These are phyloP conservation scores for Elsinoe arachidis DNA, from an alignment of 2,329 filamentous ascomycete genomes.

Conservation along the genomic window DNA sequence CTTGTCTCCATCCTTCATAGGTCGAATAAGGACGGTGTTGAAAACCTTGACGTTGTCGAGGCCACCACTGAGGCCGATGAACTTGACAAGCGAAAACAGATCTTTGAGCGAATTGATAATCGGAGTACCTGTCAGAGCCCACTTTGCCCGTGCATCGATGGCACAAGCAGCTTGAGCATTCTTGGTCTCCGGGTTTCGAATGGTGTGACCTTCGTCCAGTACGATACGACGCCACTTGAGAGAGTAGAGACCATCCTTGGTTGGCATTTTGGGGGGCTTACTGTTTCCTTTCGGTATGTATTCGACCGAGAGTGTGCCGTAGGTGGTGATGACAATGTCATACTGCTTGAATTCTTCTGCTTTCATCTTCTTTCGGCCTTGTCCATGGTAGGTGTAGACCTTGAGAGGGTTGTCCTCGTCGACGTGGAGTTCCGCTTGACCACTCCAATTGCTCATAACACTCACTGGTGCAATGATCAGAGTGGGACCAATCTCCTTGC, in stretches of 20 bases:
- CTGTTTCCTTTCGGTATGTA: slow-evolving; percentile 43
- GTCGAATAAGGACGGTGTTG: slow-evolving; percentile 60
- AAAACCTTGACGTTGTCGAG: slow-evolving; percentile 67
- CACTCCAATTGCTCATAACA: slow-evolving; percentile 86
- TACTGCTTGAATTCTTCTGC: slow-evolving; percentile 52
- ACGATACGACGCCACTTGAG: slow-evolving; percentile 70
- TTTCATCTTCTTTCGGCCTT: slow-evolving; percentile 47
- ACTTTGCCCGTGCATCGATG: slow-evolving; percentile 62
- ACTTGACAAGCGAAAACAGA: slow-evolving; percentile 69
- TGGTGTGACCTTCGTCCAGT: slow-evolving; percentile 74
- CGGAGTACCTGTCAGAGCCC: slow-evolving; percentile 64
- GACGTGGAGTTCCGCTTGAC: slow-evolving; percentile 68
- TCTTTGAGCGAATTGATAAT: slow-evolving; percentile 57
- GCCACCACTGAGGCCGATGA: slow-evolving; percentile 66
- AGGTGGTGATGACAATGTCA: slow-evolving; percentile 76
- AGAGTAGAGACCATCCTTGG: slow-evolving; percentile 49
- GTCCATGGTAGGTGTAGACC: slow-evolving; percentile 67
- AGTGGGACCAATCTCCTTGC: slow-evolving; percentile 47
- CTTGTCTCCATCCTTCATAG: slow-evolving; percentile 50
- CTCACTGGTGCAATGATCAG: slow-evolving; percentile 74
- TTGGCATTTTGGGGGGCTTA: slow-evolving; percentile 25
- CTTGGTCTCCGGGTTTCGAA: slow-evolving; percentile 69
- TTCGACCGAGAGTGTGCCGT: slow-evolving; percentile 65
- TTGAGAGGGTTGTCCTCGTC: slow-evolving; percentile 53
- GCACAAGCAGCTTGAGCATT: slow-evolving; percentile 59